Base-by-base conservation (phyloP, 2,329 filamentous ascomycete species). In the Hymenoscyphus fructigenus region DNA sequence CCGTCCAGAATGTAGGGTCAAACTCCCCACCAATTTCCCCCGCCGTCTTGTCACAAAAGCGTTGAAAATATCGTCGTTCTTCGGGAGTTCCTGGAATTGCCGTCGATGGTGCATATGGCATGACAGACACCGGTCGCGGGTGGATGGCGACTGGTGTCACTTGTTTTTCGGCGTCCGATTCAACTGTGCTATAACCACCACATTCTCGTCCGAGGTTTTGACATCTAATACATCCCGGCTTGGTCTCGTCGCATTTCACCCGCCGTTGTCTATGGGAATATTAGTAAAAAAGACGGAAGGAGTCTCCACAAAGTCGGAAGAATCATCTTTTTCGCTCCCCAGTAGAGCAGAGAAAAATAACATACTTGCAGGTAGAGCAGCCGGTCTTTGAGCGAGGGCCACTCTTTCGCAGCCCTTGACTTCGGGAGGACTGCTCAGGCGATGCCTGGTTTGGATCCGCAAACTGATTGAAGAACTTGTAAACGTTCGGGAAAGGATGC, bases 191-290 rank as follows among this genome's bases (percentile, higher is more conserved):
- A 65, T 76, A 76, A 20, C 74, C 74, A 62, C 74, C 74, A 66
- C 74, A 75, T 64, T 74, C 71, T 41, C 73, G 71, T 41, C 74
- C 74, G 26, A 75, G 69, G 57, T 74, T 75, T 59, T 74, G 72
- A 63, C 74, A 76, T 66, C 74, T 68, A 28, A 74, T 65, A 62
- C 74, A 76, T 26, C 68, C 70, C 58, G 74, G 74, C 65, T 75
- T 73, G 23, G 71, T 72, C 65, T 76, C 74, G 62, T 76, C 74
- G 66, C 74, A 76, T 66, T 76, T 76, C 14, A 76, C 74, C 34
- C 73, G 69, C 44, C 74, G 73, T 68, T 73, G 71, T 67, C 74
- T 75, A 64, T 57, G 50, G 20, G 44, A 29, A 58, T 32, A 64
- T 71, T 64, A 72, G 70, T 61, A 59, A 15, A 12, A 12, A 32